phyloP scores from a whole-genome alignment of 495 filamentous ascomycete species.

The Tuber brumale region DNA sequence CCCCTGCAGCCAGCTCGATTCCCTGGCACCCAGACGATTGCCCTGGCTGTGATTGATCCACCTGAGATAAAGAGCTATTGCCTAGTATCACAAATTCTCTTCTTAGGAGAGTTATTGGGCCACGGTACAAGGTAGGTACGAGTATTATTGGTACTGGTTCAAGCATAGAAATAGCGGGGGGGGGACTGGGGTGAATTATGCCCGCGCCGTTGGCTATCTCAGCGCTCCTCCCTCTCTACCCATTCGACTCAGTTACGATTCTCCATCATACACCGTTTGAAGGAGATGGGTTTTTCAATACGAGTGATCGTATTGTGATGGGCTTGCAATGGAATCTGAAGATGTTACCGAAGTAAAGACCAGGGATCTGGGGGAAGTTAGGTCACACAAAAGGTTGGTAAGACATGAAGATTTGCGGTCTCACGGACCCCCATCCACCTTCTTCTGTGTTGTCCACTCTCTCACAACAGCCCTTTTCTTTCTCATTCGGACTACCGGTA shows the following conservation, averaged over 20 bases:
- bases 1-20: not conserved
- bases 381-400: not conserved
- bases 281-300: not conserved
- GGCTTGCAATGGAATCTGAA: not conserved
- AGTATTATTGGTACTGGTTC: not conserved
- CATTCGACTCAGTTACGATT: not conserved
- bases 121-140: not conserved
- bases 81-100: not conserved
- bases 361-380: not conserved
- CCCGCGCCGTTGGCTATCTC: not conserved
- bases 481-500: not conserved
- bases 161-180: not conserved
- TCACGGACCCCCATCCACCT: not conserved
- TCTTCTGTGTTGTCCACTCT: slow-evolving; percentile 3
- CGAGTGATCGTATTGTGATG: slow-evolving; percentile 1
- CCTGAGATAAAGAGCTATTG: not conserved
- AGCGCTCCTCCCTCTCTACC: not conserved
- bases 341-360: not conserved
- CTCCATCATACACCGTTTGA: not conserved
- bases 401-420: not conserved
- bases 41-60: not conserved
- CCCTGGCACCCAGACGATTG: not conserved
- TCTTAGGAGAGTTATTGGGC: not conserved
- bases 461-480: not conserved
- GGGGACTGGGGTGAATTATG: not conserved